phyloP scores from a whole-genome alignment of 805 yeast genomes.

The Teunomyces stri region DNA sequence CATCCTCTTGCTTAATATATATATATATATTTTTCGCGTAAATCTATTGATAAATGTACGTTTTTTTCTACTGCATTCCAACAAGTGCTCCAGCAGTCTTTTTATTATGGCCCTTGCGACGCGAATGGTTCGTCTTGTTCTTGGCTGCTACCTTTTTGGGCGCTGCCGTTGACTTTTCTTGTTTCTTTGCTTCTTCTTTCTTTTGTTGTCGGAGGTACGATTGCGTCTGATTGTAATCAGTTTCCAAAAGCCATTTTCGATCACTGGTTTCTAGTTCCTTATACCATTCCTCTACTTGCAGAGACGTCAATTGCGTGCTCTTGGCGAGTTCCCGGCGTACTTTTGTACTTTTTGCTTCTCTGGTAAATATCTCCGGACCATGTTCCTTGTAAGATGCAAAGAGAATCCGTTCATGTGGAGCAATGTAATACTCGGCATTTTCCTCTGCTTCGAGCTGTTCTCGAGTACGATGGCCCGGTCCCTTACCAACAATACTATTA shows the following conservation, averaged over 20 bases:
- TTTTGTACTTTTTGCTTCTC: constrained; percentile 48
- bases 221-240: too few species aligned
- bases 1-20: constrained; percentile 37
- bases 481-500: constrained; percentile 40
- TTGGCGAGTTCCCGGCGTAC: constrained; percentile 50
- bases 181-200: neutral
- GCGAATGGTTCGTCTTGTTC: constrained; percentile 61
- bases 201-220: neutral
- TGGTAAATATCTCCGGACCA: constrained; percentile 43
- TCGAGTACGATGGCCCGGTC: constrained; percentile 13
- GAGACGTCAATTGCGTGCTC: constrained; percentile 73
- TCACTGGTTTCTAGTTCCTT: too few species aligned
- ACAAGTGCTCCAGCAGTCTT: constrained; percentile 37
- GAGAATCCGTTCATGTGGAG: constrained; percentile 48
- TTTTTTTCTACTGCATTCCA: constrained; percentile 20
- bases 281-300: constrained; percentile 93
- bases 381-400: constrained; percentile 52
- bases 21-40: neutral
- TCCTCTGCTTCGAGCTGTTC: constrained; percentile 7
- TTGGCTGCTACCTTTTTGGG: constrained; percentile 33
- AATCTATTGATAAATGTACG: too few species aligned
- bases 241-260: constrained; percentile 47
- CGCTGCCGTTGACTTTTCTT: neutral
- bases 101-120: constrained; percentile 60
- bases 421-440: constrained; percentile 23